Conservation (phyloP, 768 basidiomycete species). For the Tricholoma saponaceum region DNA sequence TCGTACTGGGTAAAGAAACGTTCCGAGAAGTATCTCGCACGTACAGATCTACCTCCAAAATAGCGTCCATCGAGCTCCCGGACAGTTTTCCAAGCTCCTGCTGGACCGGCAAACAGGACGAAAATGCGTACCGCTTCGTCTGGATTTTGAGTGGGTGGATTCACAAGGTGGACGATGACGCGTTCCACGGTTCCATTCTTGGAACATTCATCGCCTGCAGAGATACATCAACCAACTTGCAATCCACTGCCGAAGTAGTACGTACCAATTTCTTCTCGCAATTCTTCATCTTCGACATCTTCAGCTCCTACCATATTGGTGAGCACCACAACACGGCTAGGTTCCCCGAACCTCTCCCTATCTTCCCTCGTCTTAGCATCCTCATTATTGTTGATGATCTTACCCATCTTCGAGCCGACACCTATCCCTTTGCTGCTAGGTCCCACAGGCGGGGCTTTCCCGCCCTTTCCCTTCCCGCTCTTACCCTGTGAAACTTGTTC, state of each 20-base stretch:
- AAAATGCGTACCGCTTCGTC: slow-evolving; percentile 92
- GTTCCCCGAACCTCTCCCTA: slow-evolving; percentile 77
- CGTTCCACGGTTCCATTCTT: slow-evolving; percentile 92
- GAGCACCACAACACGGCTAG: slow-evolving; percentile 85
- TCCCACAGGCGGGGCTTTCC: slow-evolving; percentile 28
- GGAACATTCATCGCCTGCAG: slow-evolving; percentile 80
- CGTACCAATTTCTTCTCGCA: slow-evolving; percentile 85
- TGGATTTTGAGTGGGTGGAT: slow-evolving; percentile 58
- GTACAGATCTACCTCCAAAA: slow-evolving; percentile 83
- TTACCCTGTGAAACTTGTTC: slow-evolving; percentile 56
- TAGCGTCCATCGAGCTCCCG: slow-evolving; percentile 90
- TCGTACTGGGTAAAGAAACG: slow-evolving; percentile 42
- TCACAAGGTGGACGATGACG: slow-evolving; percentile 76
- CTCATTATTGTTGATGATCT: slow-evolving; percentile 88
- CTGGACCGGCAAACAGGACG: slow-evolving; percentile 86
- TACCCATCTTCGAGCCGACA: slow-evolving; percentile 71
- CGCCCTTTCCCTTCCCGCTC: slow-evolving; percentile 32
- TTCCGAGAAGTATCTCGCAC: slow-evolving; percentile 81
- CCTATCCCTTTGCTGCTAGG: slow-evolving; percentile 34
- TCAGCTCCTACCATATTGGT: slow-evolving; percentile 86
- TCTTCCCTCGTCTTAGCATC: slow-evolving; percentile 78
- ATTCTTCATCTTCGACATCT: slow-evolving; percentile 80
- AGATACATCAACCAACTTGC: neutral
- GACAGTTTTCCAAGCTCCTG: slow-evolving; percentile 94
- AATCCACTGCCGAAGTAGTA: slow-evolving; percentile 7